A percentile compares a stretch with the other conserved stretches of the same genome.
These are phyloP conservation scores for Aspergillus mulundensis DNA, from an alignment of 495 filamentous ascomycete genomes.

Conservation along the genomic window DNA sequence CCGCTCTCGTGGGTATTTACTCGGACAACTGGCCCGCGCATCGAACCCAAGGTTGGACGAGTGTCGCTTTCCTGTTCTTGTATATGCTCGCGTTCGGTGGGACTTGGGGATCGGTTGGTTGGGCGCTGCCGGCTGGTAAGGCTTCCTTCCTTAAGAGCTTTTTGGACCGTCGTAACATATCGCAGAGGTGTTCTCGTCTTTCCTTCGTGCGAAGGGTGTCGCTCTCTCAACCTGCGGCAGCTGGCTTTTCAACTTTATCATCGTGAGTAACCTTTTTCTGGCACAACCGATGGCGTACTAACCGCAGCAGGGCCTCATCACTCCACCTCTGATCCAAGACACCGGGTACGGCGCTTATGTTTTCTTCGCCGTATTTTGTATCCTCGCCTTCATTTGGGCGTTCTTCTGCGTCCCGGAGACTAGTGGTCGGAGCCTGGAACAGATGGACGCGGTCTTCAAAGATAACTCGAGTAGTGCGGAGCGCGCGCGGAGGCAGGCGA, in stretches of 20 bases:
- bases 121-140: conserved; percentile 42
- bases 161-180: background rate
- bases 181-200: conserved; percentile 47
- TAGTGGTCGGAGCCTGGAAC: conserved; percentile 54
- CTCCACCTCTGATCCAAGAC: conserved; percentile 50
- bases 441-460: conserved; percentile 53
- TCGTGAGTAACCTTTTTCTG: conserved; percentile 22
- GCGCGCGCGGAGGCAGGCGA: conserved; percentile 31
- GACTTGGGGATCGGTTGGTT: conserved; percentile 44
- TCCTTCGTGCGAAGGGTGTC: conserved; percentile 50
- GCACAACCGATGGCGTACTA: background rate
- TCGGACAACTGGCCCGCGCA: conserved; percentile 43
- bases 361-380: conserved; percentile 57
- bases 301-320: conserved; percentile 40
- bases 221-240: conserved; percentile 50
- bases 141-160: background rate
- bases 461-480: conserved; percentile 42
- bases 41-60: conserved; percentile 45
- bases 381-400: conserved; percentile 50
- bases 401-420: conserved; percentile 56
- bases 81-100: conserved; percentile 49
- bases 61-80: conserved; percentile 42
- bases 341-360: conserved; percentile 53
- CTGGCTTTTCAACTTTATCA: conserved; percentile 57
- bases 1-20: conserved; percentile 43